Base-by-base conservation (phyloP, 2,329 filamentous ascomycete genomes). In the Verticillium nonalfalfae region DNA sequence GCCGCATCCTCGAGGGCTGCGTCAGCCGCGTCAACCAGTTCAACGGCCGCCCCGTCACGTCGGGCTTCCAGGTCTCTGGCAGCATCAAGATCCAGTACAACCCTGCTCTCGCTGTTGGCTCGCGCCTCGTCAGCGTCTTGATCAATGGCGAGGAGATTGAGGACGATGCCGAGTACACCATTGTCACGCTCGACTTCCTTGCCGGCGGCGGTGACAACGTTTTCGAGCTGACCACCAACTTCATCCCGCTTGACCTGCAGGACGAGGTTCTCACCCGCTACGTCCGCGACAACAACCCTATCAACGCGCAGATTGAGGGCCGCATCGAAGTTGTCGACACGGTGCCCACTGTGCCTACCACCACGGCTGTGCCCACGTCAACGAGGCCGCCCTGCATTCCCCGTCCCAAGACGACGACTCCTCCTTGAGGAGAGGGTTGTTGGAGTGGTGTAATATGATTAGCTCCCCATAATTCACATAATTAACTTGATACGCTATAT, bases 201-300 rank as follows among this genome's bases (percentile, higher is more conserved):
- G 84, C 85, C 1, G 79, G 79, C 2, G 85, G 84, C 2, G 87
- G 86, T 14, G 87, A 89, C 66, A 88, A 87, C 68, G 83, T 88
- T 68, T 79, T 86, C 26, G 66, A 71, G n/a, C 52, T 66, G 1
- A 69, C 67, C 7, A 68, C 64, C 33, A 72, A 74, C 59, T 80
- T 81, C 55, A 71, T 78, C 35, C 76, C 74, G 6, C 74, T 85
- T 2, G 82, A 85, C 33, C 79, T 78, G 0, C 78, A 84, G 69
- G 83, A 84, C 54, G 78, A 85, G 67, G 81, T 85, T 0, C 74
- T 85, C 2, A 75, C 76, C 5, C 68, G 72, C 39, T 86, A 87
- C 65, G 76, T 87, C 50, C 64, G 75, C 62, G 71, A 73, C 4
- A 70, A 78, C 59, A 80, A 73, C 59, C 84, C 84, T 1, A 72